phyloP scores from a whole-genome alignment of 257 asterid genomes.

The Eucommia ulmoides region DNA sequence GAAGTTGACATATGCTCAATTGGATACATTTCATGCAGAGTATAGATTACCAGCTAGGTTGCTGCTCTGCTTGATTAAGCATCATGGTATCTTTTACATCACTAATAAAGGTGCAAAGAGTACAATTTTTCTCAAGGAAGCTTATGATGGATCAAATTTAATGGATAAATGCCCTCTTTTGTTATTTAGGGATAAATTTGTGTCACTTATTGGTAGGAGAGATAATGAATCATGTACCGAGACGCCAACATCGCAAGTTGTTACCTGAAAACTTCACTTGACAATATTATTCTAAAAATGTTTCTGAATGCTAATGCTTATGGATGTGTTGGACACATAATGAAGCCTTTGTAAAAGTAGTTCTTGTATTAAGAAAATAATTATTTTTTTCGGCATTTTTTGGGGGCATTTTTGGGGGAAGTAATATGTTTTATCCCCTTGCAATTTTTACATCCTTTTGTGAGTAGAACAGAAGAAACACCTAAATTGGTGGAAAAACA shows the following conservation, averaged over 20 bases:
- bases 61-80: conserved; percentile 72
- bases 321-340: not conserved
- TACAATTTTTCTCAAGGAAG: conserved; percentile 75
- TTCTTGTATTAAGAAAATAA: not conserved
- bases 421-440: too few species aligned
- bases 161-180: conserved; percentile 52
- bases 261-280: not conserved
- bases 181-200: conserved; percentile 44
- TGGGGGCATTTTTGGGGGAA: too few species aligned
- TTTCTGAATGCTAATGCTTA: not conserved
- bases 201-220: conserved; percentile 52
- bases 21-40: conserved; percentile 76
- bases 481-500: too few species aligned
- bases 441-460: not conserved
- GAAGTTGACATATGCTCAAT: conserved; percentile 70
- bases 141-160: conserved; percentile 58
- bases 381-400: too few species aligned
- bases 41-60: conserved; percentile 63
- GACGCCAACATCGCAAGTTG: not conserved
- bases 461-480: too few species aligned
- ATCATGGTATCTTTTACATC: conserved; percentile 75
- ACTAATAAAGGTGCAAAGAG: conserved; percentile 83
- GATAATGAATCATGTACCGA: conserved; percentile 14
- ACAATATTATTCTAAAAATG: not conserved
- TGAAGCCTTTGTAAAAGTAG: not conserved